phyloP scores from a whole-genome alignment of 495 filamentous ascomycete genomes.

The Penicillium waksmanii region DNA sequence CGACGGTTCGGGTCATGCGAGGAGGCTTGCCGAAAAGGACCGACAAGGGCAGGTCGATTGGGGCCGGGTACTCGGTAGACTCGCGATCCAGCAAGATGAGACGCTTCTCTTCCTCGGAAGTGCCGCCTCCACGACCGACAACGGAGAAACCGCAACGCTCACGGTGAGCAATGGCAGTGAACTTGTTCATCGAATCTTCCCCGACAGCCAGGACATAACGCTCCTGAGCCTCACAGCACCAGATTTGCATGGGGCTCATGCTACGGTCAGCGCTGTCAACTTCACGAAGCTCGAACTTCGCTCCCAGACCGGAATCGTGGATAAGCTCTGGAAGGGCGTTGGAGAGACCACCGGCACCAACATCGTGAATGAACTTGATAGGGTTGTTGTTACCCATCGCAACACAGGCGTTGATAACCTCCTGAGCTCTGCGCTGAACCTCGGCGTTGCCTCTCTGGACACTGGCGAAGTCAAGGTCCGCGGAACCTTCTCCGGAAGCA shows the following conservation, averaged over 20 bases:
- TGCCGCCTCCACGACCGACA: conserved; percentile 75
- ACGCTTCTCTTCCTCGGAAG: conserved; percentile 63
- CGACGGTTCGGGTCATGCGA: conserved; percentile 79
- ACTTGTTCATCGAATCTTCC: conserved; percentile 75
- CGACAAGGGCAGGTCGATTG: conserved; percentile 90
- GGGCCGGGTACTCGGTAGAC: conserved; percentile 71
- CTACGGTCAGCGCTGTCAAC: conserved; percentile 85
- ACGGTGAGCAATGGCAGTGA: conserved; percentile 78
- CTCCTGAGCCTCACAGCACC: conserved; percentile 97
- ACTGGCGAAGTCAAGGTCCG: conserved; percentile 92
- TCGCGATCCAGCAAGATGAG: conserved; percentile 84
- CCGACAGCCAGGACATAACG: conserved; percentile 88
- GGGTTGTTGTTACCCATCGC: conserved; percentile 82
- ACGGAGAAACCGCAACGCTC: conserved; percentile 95
- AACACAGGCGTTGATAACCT: conserved; percentile 93
- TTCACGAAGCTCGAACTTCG: conserved; percentile 87
- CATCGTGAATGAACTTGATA: conserved; percentile 95
- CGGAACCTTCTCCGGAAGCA: conserved; percentile 82
- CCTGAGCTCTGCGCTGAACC: conserved; percentile 91
- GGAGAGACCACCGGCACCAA: conserved; percentile 91
- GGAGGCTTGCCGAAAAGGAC: conserved; percentile 90
- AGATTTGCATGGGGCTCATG: conserved; percentile 95
- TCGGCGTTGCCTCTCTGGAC: conserved; percentile 93
- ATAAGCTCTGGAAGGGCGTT: conserved; percentile 93
- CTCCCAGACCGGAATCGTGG: conserved; percentile 86